phyloP scores from a whole-genome alignment of 768 basidiomycete genomes.

The Tylopilus plumbeoviolaceoides region DNA sequence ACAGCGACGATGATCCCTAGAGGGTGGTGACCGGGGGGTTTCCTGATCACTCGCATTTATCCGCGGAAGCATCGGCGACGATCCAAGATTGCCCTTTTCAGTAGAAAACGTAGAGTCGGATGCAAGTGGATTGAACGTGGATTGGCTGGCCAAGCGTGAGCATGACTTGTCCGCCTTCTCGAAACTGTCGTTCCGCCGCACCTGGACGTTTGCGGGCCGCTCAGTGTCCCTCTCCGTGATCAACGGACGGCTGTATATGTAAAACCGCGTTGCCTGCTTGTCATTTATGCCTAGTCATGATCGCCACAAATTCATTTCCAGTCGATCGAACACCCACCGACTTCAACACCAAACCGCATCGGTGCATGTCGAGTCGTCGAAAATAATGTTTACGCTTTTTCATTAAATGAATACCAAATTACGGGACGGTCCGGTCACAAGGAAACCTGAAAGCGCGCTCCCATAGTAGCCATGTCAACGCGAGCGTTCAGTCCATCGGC shows the following conservation, averaged over 20 bases:
- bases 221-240: slow-evolving; percentile 17
- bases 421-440: neutral
- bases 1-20: slow-evolving; percentile 47
- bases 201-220: slow-evolving; percentile 14
- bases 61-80: slow-evolving; percentile 28
- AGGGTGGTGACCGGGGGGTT: slow-evolving; percentile 24
- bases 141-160: neutral
- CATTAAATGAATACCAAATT: slow-evolving; percentile 3
- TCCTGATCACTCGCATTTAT: slow-evolving; percentile 9
- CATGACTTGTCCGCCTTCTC: slow-evolving; percentile 3
- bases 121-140: neutral
- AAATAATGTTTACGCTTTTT: neutral
- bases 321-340: neutral
- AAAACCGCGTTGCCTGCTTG: neutral
- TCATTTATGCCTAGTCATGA: slow-evolving; percentile 13
- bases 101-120: slow-evolving; percentile 3
- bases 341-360: neutral
- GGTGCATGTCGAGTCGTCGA: neutral
- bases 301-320: slow-evolving; percentile 19
- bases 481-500: neutral
- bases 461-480: slow-evolving; percentile 19
- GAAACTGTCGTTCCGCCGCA: slow-evolving; percentile 15
- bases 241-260: slow-evolving; percentile 4
- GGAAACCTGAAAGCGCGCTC: slow-evolving; percentile 1
- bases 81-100: slow-evolving; percentile 30